These are phyloP conservation scores for Malassezia caprae DNA, from an alignment of 1,284 basidiomycete genomes.

Conservation along the genomic window DNA sequence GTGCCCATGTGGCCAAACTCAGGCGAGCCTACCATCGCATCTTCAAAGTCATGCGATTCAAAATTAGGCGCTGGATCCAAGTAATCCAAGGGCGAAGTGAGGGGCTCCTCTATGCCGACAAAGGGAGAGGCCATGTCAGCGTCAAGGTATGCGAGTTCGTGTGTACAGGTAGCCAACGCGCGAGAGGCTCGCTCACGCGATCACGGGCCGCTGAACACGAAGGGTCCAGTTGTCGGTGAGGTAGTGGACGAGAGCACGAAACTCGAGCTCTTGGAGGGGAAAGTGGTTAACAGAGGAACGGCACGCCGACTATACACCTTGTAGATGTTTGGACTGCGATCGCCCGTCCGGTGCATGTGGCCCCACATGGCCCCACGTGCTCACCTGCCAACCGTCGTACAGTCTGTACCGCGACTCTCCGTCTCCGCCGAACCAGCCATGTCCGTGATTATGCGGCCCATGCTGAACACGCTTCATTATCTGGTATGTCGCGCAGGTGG, in stretches of 20 bases:
- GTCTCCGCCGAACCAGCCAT: slow-evolving; percentile 18
- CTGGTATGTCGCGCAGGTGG: slow-evolving; percentile 22
- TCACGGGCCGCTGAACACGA: background rate
- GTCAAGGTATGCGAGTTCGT: background rate
- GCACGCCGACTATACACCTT: background rate
- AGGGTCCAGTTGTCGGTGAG: background rate
- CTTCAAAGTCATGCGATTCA: background rate
- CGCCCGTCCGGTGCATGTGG: background rate
- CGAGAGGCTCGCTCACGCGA: slow-evolving; percentile 2
- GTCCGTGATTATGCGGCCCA: slow-evolving; percentile 26
- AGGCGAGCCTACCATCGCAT: background rate
- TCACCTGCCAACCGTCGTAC: background rate
- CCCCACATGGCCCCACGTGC: slow-evolving; percentile 10
- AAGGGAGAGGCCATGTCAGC: background rate
- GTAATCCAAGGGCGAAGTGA: background rate
- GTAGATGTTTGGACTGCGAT: slow-evolving; percentile 1
- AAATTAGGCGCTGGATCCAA: slow-evolving; percentile 1
- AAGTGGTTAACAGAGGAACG: background rate
- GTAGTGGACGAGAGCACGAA: background rate
- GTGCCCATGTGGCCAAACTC: background rate
- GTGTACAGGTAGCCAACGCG: background rate
- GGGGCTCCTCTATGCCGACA: background rate
- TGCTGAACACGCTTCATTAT: slow-evolving; percentile 38
- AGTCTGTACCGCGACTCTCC: background rate
- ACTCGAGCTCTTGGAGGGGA: background rate